A percentile compares a stretch with the other conserved stretches of the same genome.
Evolutionary conservation across 495 filamentous ascomycete genomes (phyloP).

Genomic region (Amniculicola lignicola): DNA sequence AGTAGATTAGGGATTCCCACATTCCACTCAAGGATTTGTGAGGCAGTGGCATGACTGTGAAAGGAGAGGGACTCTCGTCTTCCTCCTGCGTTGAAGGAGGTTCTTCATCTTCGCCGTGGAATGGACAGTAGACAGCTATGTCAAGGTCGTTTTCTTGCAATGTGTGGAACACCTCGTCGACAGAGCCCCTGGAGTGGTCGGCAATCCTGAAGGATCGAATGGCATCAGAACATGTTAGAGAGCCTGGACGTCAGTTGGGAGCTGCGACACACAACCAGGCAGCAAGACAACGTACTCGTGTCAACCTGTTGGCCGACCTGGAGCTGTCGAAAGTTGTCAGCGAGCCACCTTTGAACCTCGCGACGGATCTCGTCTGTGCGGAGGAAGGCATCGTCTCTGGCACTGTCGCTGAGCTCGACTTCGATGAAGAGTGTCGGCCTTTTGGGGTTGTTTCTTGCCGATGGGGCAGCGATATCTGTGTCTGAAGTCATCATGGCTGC

Average conservation of each 20-base stretch:
- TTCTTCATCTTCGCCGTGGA: constrained; percentile 8
- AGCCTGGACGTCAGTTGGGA: constrained; percentile 1
- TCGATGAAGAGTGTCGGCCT: constrained; percentile 10
- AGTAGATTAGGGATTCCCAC: constrained; percentile 56
- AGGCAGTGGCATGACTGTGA: constrained; percentile 44
- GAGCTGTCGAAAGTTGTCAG: neutral
- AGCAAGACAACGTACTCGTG: neutral
- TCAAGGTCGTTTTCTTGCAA: constrained; percentile 31
- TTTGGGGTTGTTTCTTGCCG: neutral
- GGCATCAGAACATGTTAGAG: constrained; percentile 5
- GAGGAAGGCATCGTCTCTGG: neutral
- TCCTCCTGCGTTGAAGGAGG: constrained; percentile 1
- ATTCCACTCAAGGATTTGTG: constrained; percentile 44
- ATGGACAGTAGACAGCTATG: constrained; percentile 36
- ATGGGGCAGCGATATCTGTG: neutral
- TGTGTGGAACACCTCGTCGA: constrained; percentile 9
- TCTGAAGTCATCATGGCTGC: neutral
- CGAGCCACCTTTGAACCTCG: constrained; percentile 13
- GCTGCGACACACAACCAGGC: neutral
- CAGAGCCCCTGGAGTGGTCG: constrained; percentile 29
- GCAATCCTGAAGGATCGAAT: constrained; percentile 36
- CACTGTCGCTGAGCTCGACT: constrained; percentile 13
- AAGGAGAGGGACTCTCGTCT: constrained; percentile 23
- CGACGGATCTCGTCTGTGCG: constrained; percentile 1
- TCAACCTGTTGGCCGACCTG: constrained; percentile 10